These are phyloP conservation scores for Tilletia walkeri DNA, from an alignment of 1,284 basidiomycete species.

Conservation along the genomic window DNA sequence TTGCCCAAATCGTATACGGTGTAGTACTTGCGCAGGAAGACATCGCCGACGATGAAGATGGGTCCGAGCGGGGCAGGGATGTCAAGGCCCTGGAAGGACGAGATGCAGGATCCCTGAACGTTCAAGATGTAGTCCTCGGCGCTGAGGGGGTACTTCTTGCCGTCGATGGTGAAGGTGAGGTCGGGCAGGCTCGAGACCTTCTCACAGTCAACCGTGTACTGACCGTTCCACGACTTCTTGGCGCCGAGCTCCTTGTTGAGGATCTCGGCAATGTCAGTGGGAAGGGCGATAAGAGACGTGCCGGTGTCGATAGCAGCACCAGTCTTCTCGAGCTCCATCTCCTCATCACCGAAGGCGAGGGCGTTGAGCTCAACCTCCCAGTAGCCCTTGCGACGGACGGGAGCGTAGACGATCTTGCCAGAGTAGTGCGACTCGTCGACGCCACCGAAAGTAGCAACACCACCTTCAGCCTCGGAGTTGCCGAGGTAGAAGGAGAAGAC, in stretches of 20 bases:
- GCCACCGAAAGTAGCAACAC: constrained; percentile 91
- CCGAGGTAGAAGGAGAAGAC: constrained; percentile 96
- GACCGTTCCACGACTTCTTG: constrained; percentile 50
- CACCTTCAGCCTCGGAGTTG: constrained; percentile 79
- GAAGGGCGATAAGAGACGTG: constrained; percentile 84
- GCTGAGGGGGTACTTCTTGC: constrained; percentile 68
- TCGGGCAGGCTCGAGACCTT: constrained; percentile 81
- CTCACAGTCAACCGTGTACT: constrained; percentile 71
- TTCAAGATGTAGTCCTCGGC: constrained; percentile 85
- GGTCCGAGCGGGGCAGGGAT: constrained; percentile 81
- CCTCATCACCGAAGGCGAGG: constrained; percentile 64
- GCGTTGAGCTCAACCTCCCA: constrained; percentile 66
- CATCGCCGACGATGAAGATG: constrained; percentile 85
- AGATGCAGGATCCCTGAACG: constrained; percentile 87
- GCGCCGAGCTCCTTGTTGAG: constrained; percentile 76
- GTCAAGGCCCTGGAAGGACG: constrained; percentile 87
- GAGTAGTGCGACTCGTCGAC: constrained; percentile 76
- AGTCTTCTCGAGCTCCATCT: constrained; percentile 78
- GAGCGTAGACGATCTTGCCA: constrained; percentile 82
- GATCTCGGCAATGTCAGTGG: constrained; percentile 94
- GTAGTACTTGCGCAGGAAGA: constrained; percentile 70
- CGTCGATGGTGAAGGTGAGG: constrained; percentile 68
- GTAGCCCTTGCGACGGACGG: constrained; percentile 92
- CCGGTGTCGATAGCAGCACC: constrained; percentile 76
- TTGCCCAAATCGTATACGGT: constrained; percentile 86